Evolutionary conservation across 768 basidiomycete species (phyloP).

Genomic region (Mycena olivaceomarginata): DNA sequence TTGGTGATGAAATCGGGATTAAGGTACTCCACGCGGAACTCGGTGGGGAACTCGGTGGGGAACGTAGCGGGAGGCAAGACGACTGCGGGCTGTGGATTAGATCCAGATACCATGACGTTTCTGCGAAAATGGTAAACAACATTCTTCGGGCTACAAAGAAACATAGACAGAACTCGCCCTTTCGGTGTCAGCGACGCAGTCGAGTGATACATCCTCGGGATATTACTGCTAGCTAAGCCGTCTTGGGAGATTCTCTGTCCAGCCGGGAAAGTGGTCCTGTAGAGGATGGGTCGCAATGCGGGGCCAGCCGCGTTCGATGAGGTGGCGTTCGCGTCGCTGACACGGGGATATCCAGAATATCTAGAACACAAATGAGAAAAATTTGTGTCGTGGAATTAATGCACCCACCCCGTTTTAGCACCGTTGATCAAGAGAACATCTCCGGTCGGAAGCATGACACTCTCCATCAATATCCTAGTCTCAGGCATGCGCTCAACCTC

Average conservation of each 20-base stretch:
- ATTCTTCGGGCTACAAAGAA: neutral
- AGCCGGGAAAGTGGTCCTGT: constrained; percentile 67
- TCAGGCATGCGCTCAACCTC: constrained; percentile 72
- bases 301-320: constrained; percentile 36
- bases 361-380: constrained; percentile 65
- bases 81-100: constrained; percentile 70
- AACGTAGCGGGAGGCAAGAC: constrained; percentile 49
- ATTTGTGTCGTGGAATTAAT: neutral
- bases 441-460: constrained; percentile 75
- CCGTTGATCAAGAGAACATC: constrained; percentile 71
- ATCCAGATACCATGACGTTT: constrained; percentile 74
- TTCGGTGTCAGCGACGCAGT: constrained; percentile 73
- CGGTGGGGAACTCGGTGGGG: constrained; percentile 49
- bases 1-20: constrained; percentile 57
- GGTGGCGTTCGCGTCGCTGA: constrained; percentile 63
- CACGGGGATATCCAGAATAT: constrained; percentile 63
- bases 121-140: constrained; percentile 46
- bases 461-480: constrained; percentile 75
- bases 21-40: constrained; percentile 57
- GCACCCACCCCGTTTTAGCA: constrained; percentile 51
- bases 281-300: constrained; percentile 47
- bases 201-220: constrained; percentile 76
- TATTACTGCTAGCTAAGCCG: constrained; percentile 67
- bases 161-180: constrained; percentile 47
- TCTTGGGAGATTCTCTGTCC: constrained; percentile 67